These are phyloP conservation scores for Hypoxylon sp. DNA, from an alignment of 2,329 filamentous ascomycete species.

Conservation along the genomic window DNA sequence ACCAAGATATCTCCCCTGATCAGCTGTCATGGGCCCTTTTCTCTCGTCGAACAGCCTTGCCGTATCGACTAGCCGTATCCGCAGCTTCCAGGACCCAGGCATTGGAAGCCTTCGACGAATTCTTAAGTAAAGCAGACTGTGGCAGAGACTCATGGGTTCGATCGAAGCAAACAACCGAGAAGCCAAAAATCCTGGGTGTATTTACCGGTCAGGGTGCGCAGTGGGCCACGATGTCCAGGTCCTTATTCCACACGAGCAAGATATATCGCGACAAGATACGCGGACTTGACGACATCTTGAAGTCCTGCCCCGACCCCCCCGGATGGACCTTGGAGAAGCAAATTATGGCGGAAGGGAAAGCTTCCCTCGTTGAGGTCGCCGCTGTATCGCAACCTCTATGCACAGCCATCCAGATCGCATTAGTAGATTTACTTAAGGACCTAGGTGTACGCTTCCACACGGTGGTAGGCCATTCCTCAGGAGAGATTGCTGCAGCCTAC, in stretches of 20 bases:
- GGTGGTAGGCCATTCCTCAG: conserved; percentile 49
- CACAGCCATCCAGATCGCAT: conserved; percentile 65
- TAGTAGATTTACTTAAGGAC: conserved; percentile 52
- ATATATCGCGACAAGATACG: conserved; percentile 53
- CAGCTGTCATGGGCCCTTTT: conserved; percentile 53
- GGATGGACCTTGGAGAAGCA: conserved; percentile 53
- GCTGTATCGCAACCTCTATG: conserved; percentile 63
- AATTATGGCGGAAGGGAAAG: conserved; percentile 47
- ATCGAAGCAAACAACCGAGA: conserved; percentile 29
- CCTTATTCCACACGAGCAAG: conserved; percentile 46
- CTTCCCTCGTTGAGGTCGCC: conserved; percentile 53
- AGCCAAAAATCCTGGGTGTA: conserved; percentile 48
- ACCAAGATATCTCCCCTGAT: conserved; percentile 21
- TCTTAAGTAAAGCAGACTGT: conserved; percentile 39
- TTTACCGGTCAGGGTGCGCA: conserved; percentile 55
- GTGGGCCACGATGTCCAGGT: conserved; percentile 52
- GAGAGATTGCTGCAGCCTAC: conserved; percentile 52
- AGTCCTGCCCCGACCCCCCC: conserved; percentile 42
- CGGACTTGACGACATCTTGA: conserved; percentile 49
- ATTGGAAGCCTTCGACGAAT: conserved; percentile 42
- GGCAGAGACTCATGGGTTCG: conserved; percentile 39
- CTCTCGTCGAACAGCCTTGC: conserved; percentile 48
- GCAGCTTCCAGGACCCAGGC: conserved; percentile 42
- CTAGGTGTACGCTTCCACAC: conserved; percentile 48
- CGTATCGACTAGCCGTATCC: conserved; percentile 49